Evolutionary conservation across 768 basidiomycete genomes (phyloP), one percentile per base, ranked within the genome.

Genomic region (Cystoderma amianthinum): DNA sequence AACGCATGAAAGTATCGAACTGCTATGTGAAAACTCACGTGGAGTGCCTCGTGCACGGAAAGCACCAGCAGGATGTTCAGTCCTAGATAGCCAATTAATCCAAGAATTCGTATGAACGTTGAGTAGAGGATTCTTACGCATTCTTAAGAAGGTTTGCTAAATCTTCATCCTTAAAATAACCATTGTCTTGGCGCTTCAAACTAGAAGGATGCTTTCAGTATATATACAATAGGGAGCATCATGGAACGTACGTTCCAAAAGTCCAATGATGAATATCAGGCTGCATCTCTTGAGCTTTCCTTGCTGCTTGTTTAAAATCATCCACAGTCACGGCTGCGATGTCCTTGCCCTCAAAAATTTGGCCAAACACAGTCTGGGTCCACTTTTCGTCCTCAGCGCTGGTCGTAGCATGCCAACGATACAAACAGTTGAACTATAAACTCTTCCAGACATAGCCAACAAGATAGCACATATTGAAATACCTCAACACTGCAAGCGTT

Each of bases 401-500:
- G 0, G 83, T 86, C 0, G 88, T 89, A 1, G 89, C 82, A 35
- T 92, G 89, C 89, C 89, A 70, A 15, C 85, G 76, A 59, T 91
- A 91, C 42, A 91, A 62, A 50, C 83, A 84, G 51, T 91, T 91
- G 67, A 91, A 91, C 82, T 86, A 28, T 20, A 5, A 43, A 25
- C n/a, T 3, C 19, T 34, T 38, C 12, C 39, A 49, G 23, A 28
- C 33, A 16, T 42, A 13, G 32, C 28, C 21, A n/a, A 34, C 36
- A 20, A 15, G 15, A 4, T 25, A 3, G 10, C n/a, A 34, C 13
- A 7, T 5, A 21, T 2, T 11, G 28, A 54, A 62, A 25, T 46
- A 84, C 85, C 70, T 92, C 88, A 21, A 88, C 83, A 59, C 85
- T 88, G 59, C 81, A 83, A 11, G 77, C 75, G 53, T 92, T 91